phyloP scores from a whole-genome alignment of 805 yeast species.

The Candida incommunis region DNA sequence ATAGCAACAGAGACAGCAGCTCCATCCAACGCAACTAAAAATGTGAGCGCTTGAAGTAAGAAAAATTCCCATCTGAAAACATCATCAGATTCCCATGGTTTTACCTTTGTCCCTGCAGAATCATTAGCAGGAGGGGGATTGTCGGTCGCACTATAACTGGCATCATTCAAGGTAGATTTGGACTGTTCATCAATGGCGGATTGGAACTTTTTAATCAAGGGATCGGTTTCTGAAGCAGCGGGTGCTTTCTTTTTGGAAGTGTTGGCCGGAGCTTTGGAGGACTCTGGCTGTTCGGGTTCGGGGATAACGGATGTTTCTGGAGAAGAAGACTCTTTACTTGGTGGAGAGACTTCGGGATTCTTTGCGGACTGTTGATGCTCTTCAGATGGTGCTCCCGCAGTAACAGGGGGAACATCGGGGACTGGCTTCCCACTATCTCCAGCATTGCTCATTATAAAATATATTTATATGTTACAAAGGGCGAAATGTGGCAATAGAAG shows the following conservation, averaged over 20 bases:
- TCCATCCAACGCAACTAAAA: not conserved
- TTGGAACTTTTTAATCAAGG: not conserved
- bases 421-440: no score
- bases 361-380: no score
- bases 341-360: not conserved
- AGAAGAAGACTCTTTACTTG: no score
- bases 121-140: not conserved
- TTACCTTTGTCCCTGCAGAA: not conserved
- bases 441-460: no score
- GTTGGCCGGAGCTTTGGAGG: not conserved
- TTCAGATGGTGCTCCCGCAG: not conserved
- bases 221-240: not conserved
- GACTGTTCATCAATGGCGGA: not conserved
- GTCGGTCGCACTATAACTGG: not conserved
- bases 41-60: not conserved
- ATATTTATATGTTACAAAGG: no score
- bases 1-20: not conserved
- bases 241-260: not conserved
- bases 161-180: not conserved
- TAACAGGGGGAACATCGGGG: not conserved
- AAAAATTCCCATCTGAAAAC: not conserved
- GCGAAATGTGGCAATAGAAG: no score
- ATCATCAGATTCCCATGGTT: not conserved
- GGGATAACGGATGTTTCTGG: no score
- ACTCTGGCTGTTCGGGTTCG: not conserved